phyloP scores from a whole-genome alignment of 2,329 filamentous ascomycete genomes.

The Chaetomiaceae sp. region DNA sequence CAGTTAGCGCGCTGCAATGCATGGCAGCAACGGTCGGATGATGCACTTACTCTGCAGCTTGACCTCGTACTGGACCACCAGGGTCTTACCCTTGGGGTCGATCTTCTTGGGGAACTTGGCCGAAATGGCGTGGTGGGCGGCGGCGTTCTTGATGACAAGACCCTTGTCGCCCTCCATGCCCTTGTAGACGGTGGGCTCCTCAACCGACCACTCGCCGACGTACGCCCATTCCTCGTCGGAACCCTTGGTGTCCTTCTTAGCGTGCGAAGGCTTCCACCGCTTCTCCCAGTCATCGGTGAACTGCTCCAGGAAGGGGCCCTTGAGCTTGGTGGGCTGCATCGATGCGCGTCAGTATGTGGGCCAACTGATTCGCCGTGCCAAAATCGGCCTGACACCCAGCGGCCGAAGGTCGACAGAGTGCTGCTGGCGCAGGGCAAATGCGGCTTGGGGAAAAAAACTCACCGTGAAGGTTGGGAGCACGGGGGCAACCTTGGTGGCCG shows the following conservation, averaged over 20 bases:
- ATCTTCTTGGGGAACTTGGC: slow-evolving; percentile 97
- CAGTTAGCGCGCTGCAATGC: neutral
- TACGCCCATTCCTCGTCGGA: slow-evolving; percentile 84
- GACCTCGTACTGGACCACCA: slow-evolving; percentile 98
- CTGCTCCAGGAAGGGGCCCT: slow-evolving; percentile 95
- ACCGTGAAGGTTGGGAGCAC: slow-evolving; percentile 84
- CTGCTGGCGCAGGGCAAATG: slow-evolving; percentile 2
- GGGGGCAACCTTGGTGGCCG: slow-evolving; percentile 53
- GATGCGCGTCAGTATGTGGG: slow-evolving; percentile 14
- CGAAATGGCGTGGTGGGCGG: slow-evolving; percentile 98
- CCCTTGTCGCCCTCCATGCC: slow-evolving; percentile 94
- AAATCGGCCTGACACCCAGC: neutral
- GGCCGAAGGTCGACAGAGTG: too few species aligned
- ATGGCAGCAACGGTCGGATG: too few species aligned
- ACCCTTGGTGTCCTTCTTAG: slow-evolving; percentile 81
- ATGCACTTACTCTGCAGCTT: slow-evolving; percentile 96
- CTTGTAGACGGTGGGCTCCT: slow-evolving; percentile 87
- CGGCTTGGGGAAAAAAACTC: slow-evolving; percentile 39
- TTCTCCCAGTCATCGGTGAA: slow-evolving; percentile 95
- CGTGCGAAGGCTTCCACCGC: slow-evolving; percentile 90
- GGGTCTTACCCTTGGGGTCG: slow-evolving; percentile 93
- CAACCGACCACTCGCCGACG: slow-evolving; percentile 92
- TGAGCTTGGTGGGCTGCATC: slow-evolving; percentile 73
- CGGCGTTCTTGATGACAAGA: slow-evolving; percentile 95
- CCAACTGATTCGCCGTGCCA: neutral